Evolutionary conservation across 2,329 filamentous ascomycete species (phyloP), one percentile per base, ranked within the genome.

Genomic region (Botrytis paeoniae): DNA sequence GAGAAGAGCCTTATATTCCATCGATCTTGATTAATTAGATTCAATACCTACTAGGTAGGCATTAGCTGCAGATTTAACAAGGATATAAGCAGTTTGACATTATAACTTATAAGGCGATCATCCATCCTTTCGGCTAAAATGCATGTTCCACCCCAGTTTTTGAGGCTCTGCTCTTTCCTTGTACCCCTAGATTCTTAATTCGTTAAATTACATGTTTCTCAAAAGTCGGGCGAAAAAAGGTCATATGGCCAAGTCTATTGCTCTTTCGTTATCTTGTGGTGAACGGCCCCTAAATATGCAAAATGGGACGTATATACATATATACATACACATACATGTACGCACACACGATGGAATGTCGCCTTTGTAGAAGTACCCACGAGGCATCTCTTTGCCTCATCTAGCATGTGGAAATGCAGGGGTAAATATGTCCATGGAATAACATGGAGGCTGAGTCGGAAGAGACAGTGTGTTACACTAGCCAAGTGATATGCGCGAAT

Each of bases 301-400:
- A 54, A 54, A 39, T n/a, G n/a, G 32, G 5, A 66, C n/a, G 45
- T 25, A 10, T 22, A 54, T 35, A 22, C 45, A 66, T 16, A 25
- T 37, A 39, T 25, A 10, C 14, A 54, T 35, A 22, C 45, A 66
- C 9, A 25, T 37, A 39, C 2, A 62, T 37, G 25, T 37, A 41
- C 37, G 32, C 35, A 41, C 7, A n/a, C 25, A 39, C 20, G 22
- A 54, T 54, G 32, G 10, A 25, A 9, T 54, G 32, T 7, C 60
- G 59, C n/a, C 16, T 39, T 63, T 25, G 35, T 39, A 3, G n/a
- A 29, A n/a, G 25, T 41, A 20, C 20, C 25, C 48, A 35, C 51
- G 25, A 68, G 48, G 48, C 35, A 32, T 57, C 48, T 57, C 65
- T 48, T 68, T 68, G 65, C 65, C 65, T 68, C 48, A 37, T 57